phyloP scores from a whole-genome alignment of 352 stramenopile species.

The Phytopythium sindhum region DNA sequence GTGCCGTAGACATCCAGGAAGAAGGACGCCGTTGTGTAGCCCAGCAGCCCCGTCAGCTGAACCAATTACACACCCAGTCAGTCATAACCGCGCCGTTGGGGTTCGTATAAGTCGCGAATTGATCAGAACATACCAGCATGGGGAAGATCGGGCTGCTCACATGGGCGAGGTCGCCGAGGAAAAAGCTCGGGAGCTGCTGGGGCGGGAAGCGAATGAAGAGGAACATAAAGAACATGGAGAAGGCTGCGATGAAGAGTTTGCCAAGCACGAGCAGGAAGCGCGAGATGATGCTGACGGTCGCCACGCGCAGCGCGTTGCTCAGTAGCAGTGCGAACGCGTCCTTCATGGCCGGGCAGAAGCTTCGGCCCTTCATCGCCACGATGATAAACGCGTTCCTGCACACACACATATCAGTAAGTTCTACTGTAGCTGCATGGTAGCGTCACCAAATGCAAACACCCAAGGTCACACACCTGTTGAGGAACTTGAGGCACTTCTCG shows the following conservation, averaged over 20 bases:
- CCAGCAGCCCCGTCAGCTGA: slow-evolving; percentile 61
- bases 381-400: slow-evolving; percentile 83
- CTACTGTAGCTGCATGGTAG: too few relatives aligned
- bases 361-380: slow-evolving; percentile 82
- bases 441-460: background rate
- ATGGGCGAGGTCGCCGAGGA: slow-evolving; percentile 62
- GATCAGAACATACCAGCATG: slow-evolving; percentile 42
- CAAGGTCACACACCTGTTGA: slow-evolving; percentile 54
- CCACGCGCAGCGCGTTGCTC: slow-evolving; percentile 91
- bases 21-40: slow-evolving; percentile 67
- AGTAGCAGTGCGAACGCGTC: slow-evolving; percentile 95
- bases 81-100: background rate
- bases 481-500: slow-evolving; percentile 89
- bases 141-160: slow-evolving; percentile 76
- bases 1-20: slow-evolving; percentile 84
- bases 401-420: background rate
- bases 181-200: slow-evolving; percentile 53
- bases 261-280: slow-evolving; percentile 85
- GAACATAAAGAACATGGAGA: slow-evolving; percentile 82
- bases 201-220: slow-evolving; percentile 72
- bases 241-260: slow-evolving; percentile 84
- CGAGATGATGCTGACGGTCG: slow-evolving; percentile 79
- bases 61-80: background rate
- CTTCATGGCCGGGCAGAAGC: slow-evolving; percentile 89
- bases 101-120: background rate